Conservation (phyloP, 2,329 filamentous ascomycete genomes). For the Ophiostoma novo-ulmi region DNA sequence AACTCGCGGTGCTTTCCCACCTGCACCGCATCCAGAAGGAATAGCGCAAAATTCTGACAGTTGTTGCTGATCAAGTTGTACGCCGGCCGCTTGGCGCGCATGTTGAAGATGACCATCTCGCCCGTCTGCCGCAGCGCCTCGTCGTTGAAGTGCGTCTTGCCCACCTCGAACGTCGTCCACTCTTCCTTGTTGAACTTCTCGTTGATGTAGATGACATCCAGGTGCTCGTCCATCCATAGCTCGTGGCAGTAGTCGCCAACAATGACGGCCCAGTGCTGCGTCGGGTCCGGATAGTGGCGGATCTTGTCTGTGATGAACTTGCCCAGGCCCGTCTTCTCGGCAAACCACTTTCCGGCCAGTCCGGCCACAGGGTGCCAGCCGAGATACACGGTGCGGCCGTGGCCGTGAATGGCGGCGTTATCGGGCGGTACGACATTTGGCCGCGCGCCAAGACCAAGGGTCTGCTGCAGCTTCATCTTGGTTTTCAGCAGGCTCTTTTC, state of each 20-base stretch:
- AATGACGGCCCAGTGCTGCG: conserved; percentile 56
- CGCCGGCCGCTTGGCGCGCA: conserved; percentile 44
- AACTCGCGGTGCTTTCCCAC: conserved; percentile 48
- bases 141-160: conserved; percentile 51
- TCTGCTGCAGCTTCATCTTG: conserved; percentile 40
- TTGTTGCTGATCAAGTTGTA: conserved; percentile 59
- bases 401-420: conserved; percentile 36
- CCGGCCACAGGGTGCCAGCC: conserved; percentile 57
- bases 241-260: conserved; percentile 53
- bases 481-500: conserved; percentile 37
- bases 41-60: conserved; percentile 53
- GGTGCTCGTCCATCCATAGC: conserved; percentile 57
- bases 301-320: conserved; percentile 53
- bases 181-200: conserved; percentile 42
- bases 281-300: conserved; percentile 52
- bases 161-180: conserved; percentile 49
- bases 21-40: conserved; percentile 51
- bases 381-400: conserved; percentile 45
- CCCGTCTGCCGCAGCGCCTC: conserved; percentile 47
- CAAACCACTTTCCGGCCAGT: conserved; percentile 53
- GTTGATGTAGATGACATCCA: conserved; percentile 55
- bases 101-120: conserved; percentile 50
- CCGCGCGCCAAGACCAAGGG: conserved; percentile 41
- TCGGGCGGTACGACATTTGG: conserved; percentile 42
- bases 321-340: conserved; percentile 51